Percentiles rank a stretch among this genome's conserved stretches.
phyloP scores from a whole-genome alignment of 306 rosid species.

The Gastrolobium bilobum region DNA sequence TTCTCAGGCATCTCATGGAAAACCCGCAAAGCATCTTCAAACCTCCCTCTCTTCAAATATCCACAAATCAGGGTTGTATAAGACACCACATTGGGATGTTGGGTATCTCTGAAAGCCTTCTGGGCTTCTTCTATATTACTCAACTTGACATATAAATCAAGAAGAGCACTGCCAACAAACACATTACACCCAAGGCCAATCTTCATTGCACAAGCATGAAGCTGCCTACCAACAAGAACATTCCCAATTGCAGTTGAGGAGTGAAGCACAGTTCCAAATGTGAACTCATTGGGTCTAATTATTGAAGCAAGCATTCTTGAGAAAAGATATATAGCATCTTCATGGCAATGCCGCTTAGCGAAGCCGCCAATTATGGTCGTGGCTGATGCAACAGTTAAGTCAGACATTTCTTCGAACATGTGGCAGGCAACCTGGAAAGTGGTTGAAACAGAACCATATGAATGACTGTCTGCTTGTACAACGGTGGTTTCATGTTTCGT shows the following conservation, averaged over 20 bases:
- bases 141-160: slow-evolving; percentile 83
- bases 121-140: slow-evolving; percentile 66
- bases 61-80: slow-evolving; percentile 81
- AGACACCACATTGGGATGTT: slow-evolving; percentile 81
- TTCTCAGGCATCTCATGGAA: slow-evolving; percentile 79
- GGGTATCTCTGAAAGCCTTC: slow-evolving; percentile 67
- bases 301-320: slow-evolving; percentile 66
- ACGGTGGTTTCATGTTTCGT: slow-evolving; percentile 32
- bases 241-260: slow-evolving; percentile 61
- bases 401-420: slow-evolving; percentile 72
- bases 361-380: slow-evolving; percentile 68
- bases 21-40: slow-evolving; percentile 69
- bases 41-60: slow-evolving; percentile 66
- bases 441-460: slow-evolving; percentile 7
- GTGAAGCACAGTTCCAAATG: slow-evolving; percentile 77
- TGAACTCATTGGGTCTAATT: slow-evolving; percentile 77
- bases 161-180: slow-evolving; percentile 81
- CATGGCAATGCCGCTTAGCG: slow-evolving; percentile 56
- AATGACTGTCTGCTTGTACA: slow-evolving; percentile 1
- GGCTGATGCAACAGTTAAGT: slow-evolving; percentile 66
- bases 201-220: slow-evolving; percentile 76
- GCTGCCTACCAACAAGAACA: slow-evolving; percentile 65
- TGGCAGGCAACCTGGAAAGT: slow-evolving; percentile 61
- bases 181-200: slow-evolving; percentile 64
- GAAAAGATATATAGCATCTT: slow-evolving; percentile 69